These are phyloP conservation scores for Tephrocybe sp. DNA, from an alignment of 768 basidiomycete genomes.

Conservation along the genomic window DNA sequence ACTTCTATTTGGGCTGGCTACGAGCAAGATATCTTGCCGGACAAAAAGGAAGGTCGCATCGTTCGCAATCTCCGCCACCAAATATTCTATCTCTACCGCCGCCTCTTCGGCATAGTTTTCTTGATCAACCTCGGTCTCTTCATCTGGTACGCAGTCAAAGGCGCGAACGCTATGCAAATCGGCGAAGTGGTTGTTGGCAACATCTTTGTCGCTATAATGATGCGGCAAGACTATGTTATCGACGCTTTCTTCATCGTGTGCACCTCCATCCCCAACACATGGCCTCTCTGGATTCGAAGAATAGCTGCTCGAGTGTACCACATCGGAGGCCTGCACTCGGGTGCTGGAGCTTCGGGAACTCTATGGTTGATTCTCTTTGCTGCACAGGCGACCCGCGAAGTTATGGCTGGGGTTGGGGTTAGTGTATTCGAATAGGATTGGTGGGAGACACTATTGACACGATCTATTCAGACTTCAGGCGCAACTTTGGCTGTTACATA, in stretches of 20 bases:
- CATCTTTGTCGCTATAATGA: slow-evolving; percentile 43
- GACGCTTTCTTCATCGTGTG: slow-evolving; percentile 55
- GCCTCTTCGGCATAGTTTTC: slow-evolving; percentile 59
- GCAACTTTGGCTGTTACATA: slow-evolving; percentile 14
- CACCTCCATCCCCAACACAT: slow-evolving; percentile 49
- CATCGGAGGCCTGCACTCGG: slow-evolving; percentile 60
- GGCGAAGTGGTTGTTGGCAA: slow-evolving; percentile 45
- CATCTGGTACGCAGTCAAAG: slow-evolving; percentile 35
- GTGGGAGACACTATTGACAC: neutral
- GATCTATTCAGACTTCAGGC: neutral
- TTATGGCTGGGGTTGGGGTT: slow-evolving; percentile 33
- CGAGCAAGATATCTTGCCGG: slow-evolving; percentile 45
- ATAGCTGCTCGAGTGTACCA: slow-evolving; percentile 57
- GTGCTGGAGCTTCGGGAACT: slow-evolving; percentile 50
- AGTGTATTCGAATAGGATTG: slow-evolving; percentile 3
- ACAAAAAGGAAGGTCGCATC: slow-evolving; percentile 43
- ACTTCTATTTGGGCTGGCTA: slow-evolving; percentile 49
- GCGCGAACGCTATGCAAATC: slow-evolving; percentile 32
- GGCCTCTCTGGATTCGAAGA: slow-evolving; percentile 54
- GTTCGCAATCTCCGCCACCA: slow-evolving; percentile 56
- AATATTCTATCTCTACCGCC: slow-evolving; percentile 56
- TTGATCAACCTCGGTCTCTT: slow-evolving; percentile 52
- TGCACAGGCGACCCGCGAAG: slow-evolving; percentile 48
- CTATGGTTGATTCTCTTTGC: slow-evolving; percentile 52
- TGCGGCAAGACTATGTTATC: slow-evolving; percentile 58